Evolutionary conservation across 768 basidiomycete genomes (phyloP), one percentile per base, ranked within the genome.

Genomic region (Amanita exitialis): DNA sequence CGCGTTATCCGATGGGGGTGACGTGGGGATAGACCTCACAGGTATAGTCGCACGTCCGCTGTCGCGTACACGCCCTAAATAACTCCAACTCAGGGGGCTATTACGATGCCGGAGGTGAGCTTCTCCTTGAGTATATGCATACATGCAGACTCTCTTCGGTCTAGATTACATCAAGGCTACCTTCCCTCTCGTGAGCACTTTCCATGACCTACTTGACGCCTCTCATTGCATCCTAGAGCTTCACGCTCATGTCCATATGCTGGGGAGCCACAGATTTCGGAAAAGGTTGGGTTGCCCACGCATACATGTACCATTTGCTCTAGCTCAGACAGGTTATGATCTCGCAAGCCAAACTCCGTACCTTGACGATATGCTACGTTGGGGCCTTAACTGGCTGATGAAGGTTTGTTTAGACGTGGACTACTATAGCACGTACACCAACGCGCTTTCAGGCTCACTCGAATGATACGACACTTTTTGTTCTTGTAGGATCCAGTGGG

Each of bases 371-470:
- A 92, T 88, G 74, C 69, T 95, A 47, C 80, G 92, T 53, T 95
- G 90, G 89, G 85, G 91, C 21, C 76, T 91, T 41, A 86, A 91
- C 65, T 96, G 91, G 90, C 69, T 94, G 46, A 90, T 94, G 47
- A 90, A 89, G 72, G 91, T 84, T 51, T 54, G 71, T 47, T 7
- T 18, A 47, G 42, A 18, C 28, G 13, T 32, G 15, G 47, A 25
- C 55, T n/a, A 49, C 35, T 20, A 37, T 41, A 36, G 12, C 18
- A 21, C 10, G 4, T 5, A 36, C 10, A 32, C n/a, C 20, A 7
- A 41, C 10, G 32, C 44, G n/a, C 51, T 43, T 43, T 8, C 58
- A 93, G 89, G 91, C 89, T 6, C 92, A 96, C 64, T 82, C 92
- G 1, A 66, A 77, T 16, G 71, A 80, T 15, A 73, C 77, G 47